Evolutionary conservation across 805 yeast genomes (phyloP).

Genomic region (Teunomyces cretensis): DNA sequence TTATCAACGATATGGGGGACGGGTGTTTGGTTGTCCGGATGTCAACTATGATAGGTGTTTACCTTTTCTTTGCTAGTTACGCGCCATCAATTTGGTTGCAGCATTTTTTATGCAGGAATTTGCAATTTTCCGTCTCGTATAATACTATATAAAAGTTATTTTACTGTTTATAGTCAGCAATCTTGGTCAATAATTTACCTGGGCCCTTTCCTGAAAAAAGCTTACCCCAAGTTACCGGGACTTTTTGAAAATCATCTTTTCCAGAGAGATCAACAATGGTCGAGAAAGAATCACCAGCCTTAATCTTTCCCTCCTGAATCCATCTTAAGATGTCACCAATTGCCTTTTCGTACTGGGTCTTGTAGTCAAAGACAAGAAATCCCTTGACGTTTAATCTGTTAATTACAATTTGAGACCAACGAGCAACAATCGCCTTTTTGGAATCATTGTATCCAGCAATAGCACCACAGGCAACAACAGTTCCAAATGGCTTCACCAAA

Average conservation of each 20-base stretch:
- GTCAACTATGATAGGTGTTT: background rate
- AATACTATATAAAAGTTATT: too few relatives aligned
- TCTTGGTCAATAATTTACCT: conserved; percentile 53
- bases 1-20: background rate
- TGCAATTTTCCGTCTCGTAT: too few relatives aligned
- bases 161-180: conserved; percentile 13
- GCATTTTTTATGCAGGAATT: background rate
- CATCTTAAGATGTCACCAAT: conserved; percentile 32
- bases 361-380: conserved; percentile 49
- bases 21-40: background rate
- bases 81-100: conserved; percentile 3
- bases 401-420: conserved; percentile 44
- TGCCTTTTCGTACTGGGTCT: conserved; percentile 37
- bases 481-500: conserved; percentile 39
- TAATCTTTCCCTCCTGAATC: conserved; percentile 43
- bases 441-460: conserved; percentile 52
- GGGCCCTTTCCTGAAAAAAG: conserved; percentile 46
- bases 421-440: conserved; percentile 11
- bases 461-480: conserved; percentile 60
- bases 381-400: conserved; percentile 56
- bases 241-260: conserved; percentile 25
- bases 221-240: conserved; percentile 49
- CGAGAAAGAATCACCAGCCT: conserved; percentile 13
- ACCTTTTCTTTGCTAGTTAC: background rate
- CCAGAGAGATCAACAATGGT: conserved; percentile 13